Conservation (phyloP, 2,329 filamentous ascomycete genomes). For the Trichoderma semiorbis region DNA sequence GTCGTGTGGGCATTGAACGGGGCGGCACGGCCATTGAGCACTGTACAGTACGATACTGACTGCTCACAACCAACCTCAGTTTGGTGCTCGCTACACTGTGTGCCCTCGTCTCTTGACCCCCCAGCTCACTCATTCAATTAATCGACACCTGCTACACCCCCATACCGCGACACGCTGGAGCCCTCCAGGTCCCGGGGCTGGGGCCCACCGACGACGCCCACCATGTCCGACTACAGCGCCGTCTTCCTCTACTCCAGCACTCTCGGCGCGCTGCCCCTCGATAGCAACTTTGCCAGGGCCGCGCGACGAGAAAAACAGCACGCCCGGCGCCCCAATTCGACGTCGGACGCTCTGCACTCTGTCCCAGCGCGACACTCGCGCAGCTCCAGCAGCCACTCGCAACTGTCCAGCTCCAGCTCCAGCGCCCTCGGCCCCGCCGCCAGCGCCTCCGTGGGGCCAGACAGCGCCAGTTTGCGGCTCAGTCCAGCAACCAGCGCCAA, state of each 20-base stretch:
- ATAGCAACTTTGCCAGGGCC: constrained; percentile 7
- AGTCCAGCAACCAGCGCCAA: background rate
- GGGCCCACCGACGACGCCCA: background rate
- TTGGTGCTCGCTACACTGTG: background rate
- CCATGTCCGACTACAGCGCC: constrained; percentile 17
- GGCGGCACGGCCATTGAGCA: background rate
- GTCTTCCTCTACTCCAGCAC: constrained; percentile 14
- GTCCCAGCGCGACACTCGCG: constrained; percentile 5
- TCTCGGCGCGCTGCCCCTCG: constrained; percentile 14
- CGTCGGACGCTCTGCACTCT: constrained; percentile 5
- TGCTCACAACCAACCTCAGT: background rate
- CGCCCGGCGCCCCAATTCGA: constrained; percentile 18
- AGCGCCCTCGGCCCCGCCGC: constrained; percentile 16
- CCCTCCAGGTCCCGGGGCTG: background rate
- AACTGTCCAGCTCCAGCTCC: background rate
- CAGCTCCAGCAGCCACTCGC: constrained; percentile 21
- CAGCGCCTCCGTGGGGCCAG: constrained; percentile 9
- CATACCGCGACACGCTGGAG: background rate
- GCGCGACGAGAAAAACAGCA: constrained; percentile 11
- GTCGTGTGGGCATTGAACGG: background rate
- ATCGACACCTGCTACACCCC: background rate
- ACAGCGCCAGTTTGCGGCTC: background rate
- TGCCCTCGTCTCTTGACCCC: background rate
- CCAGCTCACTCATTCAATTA: background rate
- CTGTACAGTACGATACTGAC: background rate